phyloP scores from a whole-genome alignment of 2,329 filamentous ascomycete species.

The Colletotrichum melonis region DNA sequence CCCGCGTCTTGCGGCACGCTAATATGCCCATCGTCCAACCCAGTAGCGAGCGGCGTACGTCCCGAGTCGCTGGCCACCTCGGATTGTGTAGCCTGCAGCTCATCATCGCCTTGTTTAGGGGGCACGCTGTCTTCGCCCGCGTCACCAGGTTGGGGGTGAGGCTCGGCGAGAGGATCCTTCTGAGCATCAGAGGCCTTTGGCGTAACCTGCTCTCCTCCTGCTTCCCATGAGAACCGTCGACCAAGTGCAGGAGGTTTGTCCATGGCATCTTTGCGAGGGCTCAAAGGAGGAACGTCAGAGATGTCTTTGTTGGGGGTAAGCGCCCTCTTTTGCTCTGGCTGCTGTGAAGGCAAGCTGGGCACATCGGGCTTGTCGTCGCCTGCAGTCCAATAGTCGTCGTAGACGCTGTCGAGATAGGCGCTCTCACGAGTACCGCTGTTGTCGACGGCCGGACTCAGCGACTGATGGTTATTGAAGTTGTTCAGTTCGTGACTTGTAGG shows the following conservation, averaged over 20 bases:
- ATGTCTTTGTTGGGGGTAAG: slow-evolving; percentile 1
- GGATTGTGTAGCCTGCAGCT: background rate
- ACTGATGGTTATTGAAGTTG: slow-evolving; percentile 17
- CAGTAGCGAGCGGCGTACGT: background rate
- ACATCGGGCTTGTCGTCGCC: slow-evolving; percentile 51
- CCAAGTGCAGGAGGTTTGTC: slow-evolving; percentile 10
- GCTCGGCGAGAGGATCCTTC: background rate
- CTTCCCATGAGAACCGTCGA: slow-evolving; percentile 58
- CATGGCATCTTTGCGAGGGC: slow-evolving; percentile 33
- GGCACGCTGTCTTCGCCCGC: background rate
- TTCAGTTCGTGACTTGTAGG: slow-evolving; percentile 37
- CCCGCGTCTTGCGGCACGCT: slow-evolving; percentile 7
- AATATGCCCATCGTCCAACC: slow-evolving; percentile 13
- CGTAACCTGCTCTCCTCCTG: slow-evolving; percentile 39
- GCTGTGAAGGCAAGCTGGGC: slow-evolving; percentile 11
- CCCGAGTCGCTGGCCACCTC: slow-evolving; percentile 6
- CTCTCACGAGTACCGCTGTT: slow-evolving; percentile 59
- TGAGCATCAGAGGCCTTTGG: slow-evolving; percentile 8
- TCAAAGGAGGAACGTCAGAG: slow-evolving; percentile 29
- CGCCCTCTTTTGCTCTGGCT: background rate
- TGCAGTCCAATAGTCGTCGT: slow-evolving; percentile 74
- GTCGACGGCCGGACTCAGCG: background rate
- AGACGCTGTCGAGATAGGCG: slow-evolving; percentile 72
- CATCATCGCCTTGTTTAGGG: background rate
- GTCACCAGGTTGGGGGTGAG: background rate